Conservation (phyloP, 805 yeast species). For the Starmerella tilneyi region DNA sequence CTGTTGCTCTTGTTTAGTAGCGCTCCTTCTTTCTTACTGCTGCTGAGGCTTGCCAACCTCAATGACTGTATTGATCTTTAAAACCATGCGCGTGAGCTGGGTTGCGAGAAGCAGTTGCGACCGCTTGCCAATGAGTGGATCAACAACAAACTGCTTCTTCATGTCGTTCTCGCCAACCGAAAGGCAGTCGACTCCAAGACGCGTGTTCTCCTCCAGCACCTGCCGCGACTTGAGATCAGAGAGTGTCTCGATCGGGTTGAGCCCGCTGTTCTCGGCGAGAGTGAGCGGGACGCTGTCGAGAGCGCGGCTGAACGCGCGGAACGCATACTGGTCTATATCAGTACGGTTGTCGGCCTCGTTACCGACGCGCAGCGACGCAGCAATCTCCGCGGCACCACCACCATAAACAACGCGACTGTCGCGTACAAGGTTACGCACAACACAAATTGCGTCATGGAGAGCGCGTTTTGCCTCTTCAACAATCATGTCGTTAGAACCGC, state of each 20-base stretch:
- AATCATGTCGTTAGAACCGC: conserved; percentile 97
- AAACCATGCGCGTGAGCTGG: conserved; percentile 93
- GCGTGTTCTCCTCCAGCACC: conserved; percentile 55
- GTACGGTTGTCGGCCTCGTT: conserved; percentile 86
- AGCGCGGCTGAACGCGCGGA: conserved; percentile 88
- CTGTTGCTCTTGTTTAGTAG: not conserved
- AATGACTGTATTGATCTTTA: conserved; percentile 93
- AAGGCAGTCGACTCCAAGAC: conserved; percentile 88
- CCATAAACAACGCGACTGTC: conserved; percentile 97
- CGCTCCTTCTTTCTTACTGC: conserved; percentile 1
- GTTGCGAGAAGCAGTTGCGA: conserved; percentile 94
- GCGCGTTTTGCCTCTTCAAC: conserved; percentile 96
- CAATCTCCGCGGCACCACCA: conserved; percentile 96
- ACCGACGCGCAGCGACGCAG: conserved; percentile 83
- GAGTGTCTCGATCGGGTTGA: conserved; percentile 84
- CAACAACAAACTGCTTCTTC: conserved; percentile 89
- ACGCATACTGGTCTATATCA: conserved; percentile 96
- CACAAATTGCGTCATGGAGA: conserved; percentile 91
- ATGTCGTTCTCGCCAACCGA: conserved; percentile 82
- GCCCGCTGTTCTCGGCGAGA: conserved; percentile 92
- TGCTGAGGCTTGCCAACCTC: conserved; percentile 53
- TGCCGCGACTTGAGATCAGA: conserved; percentile 77
- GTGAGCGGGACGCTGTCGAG: conserved; percentile 88
- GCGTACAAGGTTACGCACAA: conserved; percentile 85
- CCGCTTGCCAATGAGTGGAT: conserved; percentile 93